Base-by-base conservation (phyloP, 306 rosid genomes). In the Astragalus glycyphyllos region DNA sequence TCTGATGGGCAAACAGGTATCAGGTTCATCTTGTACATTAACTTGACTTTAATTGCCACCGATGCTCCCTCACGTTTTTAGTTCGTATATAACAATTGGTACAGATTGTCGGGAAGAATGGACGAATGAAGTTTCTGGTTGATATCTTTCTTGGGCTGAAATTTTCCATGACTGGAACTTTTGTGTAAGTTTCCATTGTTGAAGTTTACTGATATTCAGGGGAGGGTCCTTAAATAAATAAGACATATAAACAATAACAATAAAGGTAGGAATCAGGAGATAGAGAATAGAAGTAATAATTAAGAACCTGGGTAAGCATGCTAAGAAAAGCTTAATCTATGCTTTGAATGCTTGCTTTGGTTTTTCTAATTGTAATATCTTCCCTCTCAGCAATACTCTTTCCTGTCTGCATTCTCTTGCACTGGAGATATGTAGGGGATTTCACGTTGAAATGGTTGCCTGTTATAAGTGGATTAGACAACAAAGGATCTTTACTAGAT, bases 1-100 rank as follows among this genome's bases (percentile, higher is more conserved):
- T 37, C 89, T 90, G 49, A 91, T 86, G 96, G 98, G 98, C 11
- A 83, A 73, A 73, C 97, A 94, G 93, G 97, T 89, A 76, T 62
- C 26, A 5, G 63, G 40, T 14, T 31, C 41, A 56, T 58, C 32
- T 48, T 6, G 34, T 11, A 31, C 60, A 17, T 7, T 55, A 61
- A 64, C 8, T 8, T 38, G 37, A 32, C 57, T 29, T 15, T 17
- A 47, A 50, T 70, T 20, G 8, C 11, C 68, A 15, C 46, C 2
- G 17, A 32, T 35, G 23, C 13, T 45, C 20, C 67, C 55, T 76
- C 40, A 12, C 17, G 8, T 34, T 12, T 68, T 14, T 41, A 37
- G 23, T 73, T 14, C 70, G 34, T 9, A 44, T 32, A 14, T 69
- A 46, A 20, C 65, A 71, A 60, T 29, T 57, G 15, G 62, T 80